phyloP scores from a whole-genome alignment of 441 rosid species.

The Hura crepitans region DNA sequence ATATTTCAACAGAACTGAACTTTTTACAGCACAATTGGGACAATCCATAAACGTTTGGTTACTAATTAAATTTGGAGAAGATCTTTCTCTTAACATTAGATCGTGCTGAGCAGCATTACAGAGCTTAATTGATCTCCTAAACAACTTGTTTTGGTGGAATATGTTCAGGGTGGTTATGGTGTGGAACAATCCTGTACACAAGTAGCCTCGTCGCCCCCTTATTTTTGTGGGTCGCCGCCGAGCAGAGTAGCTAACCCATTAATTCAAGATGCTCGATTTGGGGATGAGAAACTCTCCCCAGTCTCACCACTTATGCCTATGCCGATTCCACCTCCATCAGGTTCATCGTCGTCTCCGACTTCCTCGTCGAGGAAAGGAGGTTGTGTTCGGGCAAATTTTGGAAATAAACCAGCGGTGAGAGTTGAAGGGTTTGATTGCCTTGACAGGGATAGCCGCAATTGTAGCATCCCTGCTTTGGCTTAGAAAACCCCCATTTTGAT shows the following conservation, averaged over 20 bases:
- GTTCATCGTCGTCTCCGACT: slow-evolving; percentile 23
- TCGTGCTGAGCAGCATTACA: no score
- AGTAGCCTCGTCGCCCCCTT: slow-evolving; percentile 61
- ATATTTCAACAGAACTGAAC: background rate
- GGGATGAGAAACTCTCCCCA: slow-evolving; percentile 46
- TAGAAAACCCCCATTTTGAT: slow-evolving; percentile 27
- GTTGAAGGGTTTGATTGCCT: slow-evolving; percentile 90
- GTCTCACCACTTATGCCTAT: slow-evolving; percentile 38
- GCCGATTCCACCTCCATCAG: slow-evolving; percentile 27
- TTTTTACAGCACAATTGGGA: background rate
- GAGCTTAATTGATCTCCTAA: no score
- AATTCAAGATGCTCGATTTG: slow-evolving; percentile 74
- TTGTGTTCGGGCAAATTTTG: slow-evolving; percentile 57
- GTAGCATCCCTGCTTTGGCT: slow-evolving; percentile 76
- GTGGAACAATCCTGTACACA: slow-evolving; percentile 46
- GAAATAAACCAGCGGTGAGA: slow-evolving; percentile 74
- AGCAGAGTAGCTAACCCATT: slow-evolving; percentile 96
- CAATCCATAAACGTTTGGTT: background rate
- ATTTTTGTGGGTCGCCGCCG: slow-evolving; percentile 92
- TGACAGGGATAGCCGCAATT: slow-evolving; percentile 61
- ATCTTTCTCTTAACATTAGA: no score
- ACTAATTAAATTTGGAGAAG: no score
- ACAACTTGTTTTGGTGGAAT: background rate
- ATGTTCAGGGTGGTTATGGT: slow-evolving; percentile 50
- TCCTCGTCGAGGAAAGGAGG: slow-evolving; percentile 59